Evolutionary conservation across 1,284 basidiomycete species (phyloP), one percentile per base, ranked within the genome.

Genomic region (Meripilus lineatus): DNA sequence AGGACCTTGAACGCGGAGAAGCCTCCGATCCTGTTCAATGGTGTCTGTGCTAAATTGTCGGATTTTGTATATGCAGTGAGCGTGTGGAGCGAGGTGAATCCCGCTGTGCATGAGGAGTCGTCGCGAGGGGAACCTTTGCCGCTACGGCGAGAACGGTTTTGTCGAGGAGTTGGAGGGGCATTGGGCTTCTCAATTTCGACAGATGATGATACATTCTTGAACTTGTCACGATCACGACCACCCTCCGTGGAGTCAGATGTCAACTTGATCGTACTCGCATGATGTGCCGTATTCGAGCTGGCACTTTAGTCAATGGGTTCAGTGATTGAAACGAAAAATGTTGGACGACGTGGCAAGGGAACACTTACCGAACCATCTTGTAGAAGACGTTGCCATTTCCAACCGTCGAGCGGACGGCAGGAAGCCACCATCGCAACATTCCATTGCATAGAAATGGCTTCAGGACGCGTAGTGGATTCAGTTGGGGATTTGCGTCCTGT

Each of bases 401-500:
- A 60, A 59, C 63, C 56, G 51, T 43, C 32, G 52, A 51, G 58
- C 61, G 66, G 64, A 68, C 58, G 64, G 63, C 65, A 60, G 63
- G 63, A 61, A 64, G 51, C 54, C 58, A 53, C 56, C 74, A 73
- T 74, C 70, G 71, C 72, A 63, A 74, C 72, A 74, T 74, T 71
- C 72, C 71, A 74, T 75, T 64, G 67, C 72, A 70, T 66, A 47
- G 43, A 56, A 32, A 30, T 30, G 8, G n/a, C 28, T 30, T 30
- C 28, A 8, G 28, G 28, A n/a, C n/a, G n/a, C n/a, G n/a, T n/a
- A n/a, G n/a, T n/a, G n/a, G n/a, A n/a, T 30, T 8, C n/a, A 10
- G 28, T 30, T n/a, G n/a, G 10, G 28, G n/a, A n/a, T 8, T 10
- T 30, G 28, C 8, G 28, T 30, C 28, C 28, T 10, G 28, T 8